Base-by-base conservation (phyloP, 2,329 filamentous ascomycete genomes). In the Neurospora sp. region DNA sequence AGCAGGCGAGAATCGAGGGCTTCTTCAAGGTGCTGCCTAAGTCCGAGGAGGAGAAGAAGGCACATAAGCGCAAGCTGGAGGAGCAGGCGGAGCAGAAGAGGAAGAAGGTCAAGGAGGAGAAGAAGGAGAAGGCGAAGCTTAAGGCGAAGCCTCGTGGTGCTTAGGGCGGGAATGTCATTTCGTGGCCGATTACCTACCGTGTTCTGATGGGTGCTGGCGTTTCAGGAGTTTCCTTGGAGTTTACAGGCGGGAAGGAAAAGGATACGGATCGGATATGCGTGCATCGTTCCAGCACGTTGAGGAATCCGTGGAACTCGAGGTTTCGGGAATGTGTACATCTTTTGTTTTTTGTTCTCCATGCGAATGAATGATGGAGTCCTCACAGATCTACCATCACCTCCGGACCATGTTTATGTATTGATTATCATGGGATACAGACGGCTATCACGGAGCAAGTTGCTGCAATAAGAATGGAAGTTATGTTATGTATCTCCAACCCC, bases 21-120 rank as follows among this genome's bases (percentile, higher is more conserved):
- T 99, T 99, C 83, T 99, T 99, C 86, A 97, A 97, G 83, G 89
- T 92, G 1, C 82, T 97, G 17, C 91, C 93, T 72, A 96, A 95
- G 84, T 93, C 94, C 0, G 92, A 94, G 0, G 91, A 90, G 73
- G 90, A 99, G 82, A 92, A 95, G 81, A 90, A 91, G 69, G 89
- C 81, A 57, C 83, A 96, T 77, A 99, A 99, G 87, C 88, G 96
- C 74, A 99, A 98, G 84, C 86, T 96, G 43, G 95, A 98, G 68
- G 92, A 94, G 82, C 96, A 96, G 83, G 85, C 92, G 39, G 93
- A 94, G 76, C 91, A 93, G 75, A 93, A 93, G 81, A 97, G 95
- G 84, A 98, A 98, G 87, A 96, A 94, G 83, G 86, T 91, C 75
- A 99, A 97, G 86, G 89, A 92, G 73, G 93, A 96, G 70, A 94